Conservation (phyloP, 1,139 yeast species). For the Hansenula sp. region DNA sequence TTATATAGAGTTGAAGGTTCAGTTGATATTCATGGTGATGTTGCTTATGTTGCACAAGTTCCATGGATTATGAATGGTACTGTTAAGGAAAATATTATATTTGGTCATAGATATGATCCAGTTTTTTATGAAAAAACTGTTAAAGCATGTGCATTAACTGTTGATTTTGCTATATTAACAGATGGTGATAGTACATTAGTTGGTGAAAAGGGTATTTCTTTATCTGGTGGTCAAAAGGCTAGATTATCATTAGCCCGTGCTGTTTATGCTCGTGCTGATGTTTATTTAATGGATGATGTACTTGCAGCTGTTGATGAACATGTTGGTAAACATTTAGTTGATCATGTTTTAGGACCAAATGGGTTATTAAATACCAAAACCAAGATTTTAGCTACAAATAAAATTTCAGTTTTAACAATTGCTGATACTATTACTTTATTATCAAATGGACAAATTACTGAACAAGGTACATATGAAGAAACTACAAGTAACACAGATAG, state of each 20-base stretch:
- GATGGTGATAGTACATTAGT: conserved; percentile 90
- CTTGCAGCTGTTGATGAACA: conserved; percentile 95
- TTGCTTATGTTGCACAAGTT: conserved; percentile 91
- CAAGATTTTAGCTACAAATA: conserved; percentile 82
- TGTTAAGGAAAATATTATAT: conserved; percentile 82
- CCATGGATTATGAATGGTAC: conserved; percentile 97
- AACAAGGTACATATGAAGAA: conserved; percentile 67
- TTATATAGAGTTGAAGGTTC: conserved; percentile 74
- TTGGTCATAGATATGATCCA: conserved; percentile 83
- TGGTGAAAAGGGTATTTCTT: conserved; percentile 95
- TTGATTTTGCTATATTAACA: conserved; percentile 73
- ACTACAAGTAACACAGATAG: conserved; percentile 49
- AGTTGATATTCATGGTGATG: conserved; percentile 68
- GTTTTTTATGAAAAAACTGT: conserved; percentile 75
- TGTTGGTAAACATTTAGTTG: conserved; percentile 80
- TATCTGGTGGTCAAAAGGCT: conserved; percentile 97
- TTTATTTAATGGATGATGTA: conserved; percentile 87
- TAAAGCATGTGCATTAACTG: conserved; percentile 83
- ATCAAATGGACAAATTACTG: conserved; percentile 71
- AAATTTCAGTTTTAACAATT: conserved; percentile 75
- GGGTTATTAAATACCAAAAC: conserved; percentile 79
- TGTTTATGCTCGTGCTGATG: conserved; percentile 91
- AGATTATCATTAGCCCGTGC: conserved; percentile 91
- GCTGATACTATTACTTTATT: conserved; percentile 75
- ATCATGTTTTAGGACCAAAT: conserved; percentile 72